Conservation (phyloP, 352 stramenopile species). For the Globisporangium emineosum region DNA sequence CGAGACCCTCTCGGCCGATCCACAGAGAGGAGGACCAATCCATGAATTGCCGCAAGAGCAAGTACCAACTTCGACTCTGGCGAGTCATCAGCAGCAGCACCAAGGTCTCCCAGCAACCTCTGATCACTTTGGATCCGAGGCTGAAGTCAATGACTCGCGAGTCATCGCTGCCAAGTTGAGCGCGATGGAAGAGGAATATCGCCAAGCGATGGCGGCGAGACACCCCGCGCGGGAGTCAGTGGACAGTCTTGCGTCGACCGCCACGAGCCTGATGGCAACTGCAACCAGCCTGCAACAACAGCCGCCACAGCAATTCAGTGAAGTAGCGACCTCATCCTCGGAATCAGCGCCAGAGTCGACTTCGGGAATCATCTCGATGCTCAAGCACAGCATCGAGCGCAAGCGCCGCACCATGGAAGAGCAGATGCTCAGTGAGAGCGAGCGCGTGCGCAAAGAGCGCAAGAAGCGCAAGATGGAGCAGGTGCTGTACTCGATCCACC, state of each 20-base stretch:
- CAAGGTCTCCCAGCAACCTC: neutral
- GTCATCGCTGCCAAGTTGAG: constrained; percentile 31
- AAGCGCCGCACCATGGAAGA: constrained; percentile 46
- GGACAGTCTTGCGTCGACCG: neutral
- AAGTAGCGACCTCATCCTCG: neutral
- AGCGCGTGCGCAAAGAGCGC: constrained; percentile 48
- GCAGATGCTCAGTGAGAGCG: constrained; percentile 49
- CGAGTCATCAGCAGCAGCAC: neutral
- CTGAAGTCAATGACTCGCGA: constrained; percentile 6
- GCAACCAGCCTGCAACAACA: constrained; percentile 2
- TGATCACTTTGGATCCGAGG: neutral
- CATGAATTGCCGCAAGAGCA: constrained; percentile 2
- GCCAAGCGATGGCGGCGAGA: constrained; percentile 19
- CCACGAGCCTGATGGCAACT: neutral
- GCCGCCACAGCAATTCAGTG: neutral
- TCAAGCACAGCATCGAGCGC: constrained; percentile 53
- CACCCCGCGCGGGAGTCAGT: constrained; percentile 3
- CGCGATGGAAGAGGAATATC: constrained; percentile 47
- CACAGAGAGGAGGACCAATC: neutral
- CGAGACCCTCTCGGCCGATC: neutral
- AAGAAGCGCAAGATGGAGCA: constrained; percentile 68
- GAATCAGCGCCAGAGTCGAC: constrained; percentile 19
- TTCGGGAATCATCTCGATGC: constrained; percentile 41
- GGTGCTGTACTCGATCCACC: constrained; percentile 44
- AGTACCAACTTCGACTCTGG: neutral